Base-by-base conservation (phyloP, 2,329 filamentous ascomycete genomes). In the Neodidymelliopsis sp. region DNA sequence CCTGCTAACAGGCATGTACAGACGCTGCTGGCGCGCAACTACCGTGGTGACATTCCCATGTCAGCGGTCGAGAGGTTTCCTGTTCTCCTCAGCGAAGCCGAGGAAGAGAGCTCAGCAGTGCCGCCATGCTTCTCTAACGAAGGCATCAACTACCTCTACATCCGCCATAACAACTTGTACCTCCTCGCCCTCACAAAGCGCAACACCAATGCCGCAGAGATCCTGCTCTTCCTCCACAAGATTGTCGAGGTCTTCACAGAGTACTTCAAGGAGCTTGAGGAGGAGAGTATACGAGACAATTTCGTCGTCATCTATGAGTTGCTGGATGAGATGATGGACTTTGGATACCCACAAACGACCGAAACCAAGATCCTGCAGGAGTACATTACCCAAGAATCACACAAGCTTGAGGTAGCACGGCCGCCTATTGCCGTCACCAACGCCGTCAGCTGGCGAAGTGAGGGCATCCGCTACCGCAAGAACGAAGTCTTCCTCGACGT, bases 301-400 rank as follows among this genome's bases (percentile, higher is more conserved):
- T 99, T 99, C 72, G 94, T 99, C 74, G 87, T 99, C 71, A 99
- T 99, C 70, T 99, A 99, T 81, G 94, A 99, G 77, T 78, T 99
- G 54, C 84, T 99, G 56, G 94, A 99, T 71, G 94, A 99, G 80
- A 99, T 99, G 94, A 99, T 99, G 94, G 94, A 99, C 77, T 99
- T 99, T 80, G 94, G 94, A 57, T 97, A 99, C 74, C 94, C 94
- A 5, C 94, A 99, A 75, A 99, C 94, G 8, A 99, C 94, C 60
- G 94, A 99, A 75, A 90, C 86, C 74, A 99, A 99, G 83, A 99
- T 99, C 73, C 79, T 99, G 53, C 94, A 99, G 75, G 94, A 99
- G 79, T 85, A 96, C 79, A 99, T 99, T 73, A 99, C 94, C 29
- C 94, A 99, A 76, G 94, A 99, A 77, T 97, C 92, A 43, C 94